A percentile compares a stretch with the other conserved stretches of the same genome.
Evolutionary conservation across 1,284 basidiomycete genomes (phyloP).

Genomic region (Vanrija sp.): DNA sequence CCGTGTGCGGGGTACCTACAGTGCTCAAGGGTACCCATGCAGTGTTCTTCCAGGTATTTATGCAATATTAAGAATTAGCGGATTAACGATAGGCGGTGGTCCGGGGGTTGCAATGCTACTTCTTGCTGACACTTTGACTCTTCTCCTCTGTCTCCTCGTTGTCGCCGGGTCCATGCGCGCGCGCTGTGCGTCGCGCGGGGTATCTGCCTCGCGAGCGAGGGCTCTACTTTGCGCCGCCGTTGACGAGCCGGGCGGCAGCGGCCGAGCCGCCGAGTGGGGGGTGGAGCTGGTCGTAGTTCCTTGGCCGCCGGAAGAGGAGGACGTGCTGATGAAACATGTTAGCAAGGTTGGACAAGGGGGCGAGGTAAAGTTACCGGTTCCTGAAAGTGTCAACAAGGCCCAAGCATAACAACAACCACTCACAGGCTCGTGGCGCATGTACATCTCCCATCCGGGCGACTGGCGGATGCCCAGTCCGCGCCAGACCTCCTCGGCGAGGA

Average conservation of each 20-base stretch:
- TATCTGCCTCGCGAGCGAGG: neutral
- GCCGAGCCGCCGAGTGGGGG: slow-evolving; percentile 26
- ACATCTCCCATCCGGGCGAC: slow-evolving; percentile 51
- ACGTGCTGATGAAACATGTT: slow-evolving; percentile 31
- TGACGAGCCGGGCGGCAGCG: slow-evolving; percentile 23
- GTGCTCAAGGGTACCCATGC: neutral
- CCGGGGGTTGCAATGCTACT: too few species aligned
- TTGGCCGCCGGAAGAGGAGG: slow-evolving; percentile 46
- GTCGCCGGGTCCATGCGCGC: neutral
- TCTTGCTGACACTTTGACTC: neutral
- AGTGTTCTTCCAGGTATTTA: neutral
- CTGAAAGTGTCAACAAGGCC: slow-evolving; percentile 14
- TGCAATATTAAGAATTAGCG: neutral
- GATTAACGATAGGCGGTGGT: neutral
- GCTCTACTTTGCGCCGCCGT: slow-evolving; percentile 6
- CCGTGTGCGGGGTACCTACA: neutral
- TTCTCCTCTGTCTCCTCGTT: neutral
- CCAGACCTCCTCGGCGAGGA: slow-evolving; percentile 48
- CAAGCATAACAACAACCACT: slow-evolving; percentile 15
- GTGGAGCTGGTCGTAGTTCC: slow-evolving; percentile 40
- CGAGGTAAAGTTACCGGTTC: slow-evolving; percentile 29
- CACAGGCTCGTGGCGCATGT: slow-evolving; percentile 50
- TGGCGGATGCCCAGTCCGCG: slow-evolving; percentile 49
- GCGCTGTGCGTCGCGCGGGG: neutral
- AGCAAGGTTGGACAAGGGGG: neutral